phyloP scores from a whole-genome alignment of 2,329 filamentous ascomycete species.

The Aspergillus sp. region DNA sequence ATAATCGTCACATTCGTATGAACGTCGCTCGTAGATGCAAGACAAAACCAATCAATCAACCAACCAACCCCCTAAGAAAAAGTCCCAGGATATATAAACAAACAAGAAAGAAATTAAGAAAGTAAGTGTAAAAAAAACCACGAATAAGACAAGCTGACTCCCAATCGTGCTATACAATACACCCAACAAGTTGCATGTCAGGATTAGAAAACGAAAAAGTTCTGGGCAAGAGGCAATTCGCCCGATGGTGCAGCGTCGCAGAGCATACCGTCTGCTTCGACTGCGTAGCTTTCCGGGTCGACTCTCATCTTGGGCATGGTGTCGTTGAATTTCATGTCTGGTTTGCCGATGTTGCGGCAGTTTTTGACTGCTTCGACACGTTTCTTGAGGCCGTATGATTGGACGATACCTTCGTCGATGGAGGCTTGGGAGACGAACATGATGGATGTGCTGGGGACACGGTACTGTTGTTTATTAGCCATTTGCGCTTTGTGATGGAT shows the following conservation, averaged over 20 bases:
- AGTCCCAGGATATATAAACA: background rate
- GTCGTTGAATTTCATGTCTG: slow-evolving; percentile 88
- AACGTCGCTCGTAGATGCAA: too few relatives aligned
- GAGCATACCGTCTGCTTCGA: slow-evolving; percentile 75
- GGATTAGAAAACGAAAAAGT: slow-evolving; percentile 10
- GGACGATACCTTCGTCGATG: slow-evolving; percentile 61
- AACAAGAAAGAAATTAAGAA: background rate
- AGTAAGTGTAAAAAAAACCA: background rate
- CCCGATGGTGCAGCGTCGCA: slow-evolving; percentile 70
- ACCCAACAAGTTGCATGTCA: too few relatives aligned
- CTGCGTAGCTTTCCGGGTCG: slow-evolving; percentile 82
- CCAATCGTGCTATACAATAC: too few relatives aligned
- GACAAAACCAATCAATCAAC: too few relatives aligned
- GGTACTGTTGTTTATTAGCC: slow-evolving; percentile 32
- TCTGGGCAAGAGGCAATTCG: slow-evolving; percentile 70
- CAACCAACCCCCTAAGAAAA: too few relatives aligned
- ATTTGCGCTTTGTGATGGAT: background rate
- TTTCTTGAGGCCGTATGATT: slow-evolving; percentile 71
- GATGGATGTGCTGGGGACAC: slow-evolving; percentile 67
- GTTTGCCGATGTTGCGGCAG: slow-evolving; percentile 72
- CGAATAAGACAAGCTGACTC: too few relatives aligned
- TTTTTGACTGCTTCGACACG: slow-evolving; percentile 73
- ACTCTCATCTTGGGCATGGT: slow-evolving; percentile 81
- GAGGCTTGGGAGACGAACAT: slow-evolving; percentile 77
- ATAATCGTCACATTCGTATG: too few relatives aligned